Evolutionary conservation across 202 grass and related monocot genomes (phyloP).

Genomic region (Panicum virgatum): DNA sequence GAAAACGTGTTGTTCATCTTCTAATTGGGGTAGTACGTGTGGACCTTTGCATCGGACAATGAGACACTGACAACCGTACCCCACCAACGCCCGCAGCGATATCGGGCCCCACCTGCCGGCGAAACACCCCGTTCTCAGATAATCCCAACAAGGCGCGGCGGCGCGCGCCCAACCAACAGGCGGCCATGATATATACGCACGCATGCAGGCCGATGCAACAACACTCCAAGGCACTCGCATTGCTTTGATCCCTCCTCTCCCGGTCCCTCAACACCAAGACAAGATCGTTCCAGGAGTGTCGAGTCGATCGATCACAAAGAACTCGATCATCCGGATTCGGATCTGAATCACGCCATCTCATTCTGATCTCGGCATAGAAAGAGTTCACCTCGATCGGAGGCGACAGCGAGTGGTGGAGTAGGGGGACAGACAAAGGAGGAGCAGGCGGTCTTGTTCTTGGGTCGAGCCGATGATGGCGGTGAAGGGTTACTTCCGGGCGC

Average conservation of each 20-base stretch:
- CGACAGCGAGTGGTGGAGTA: neutral
- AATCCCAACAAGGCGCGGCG: no score
- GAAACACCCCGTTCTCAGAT: no score
- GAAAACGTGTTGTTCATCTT: no score
- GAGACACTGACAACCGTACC: neutral
- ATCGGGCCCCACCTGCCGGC: neutral
- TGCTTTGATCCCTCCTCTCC: slow-evolving; percentile 36
- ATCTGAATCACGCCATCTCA: neutral
- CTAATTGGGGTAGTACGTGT: no score
- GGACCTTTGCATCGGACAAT: neutral
- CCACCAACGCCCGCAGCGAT: neutral
- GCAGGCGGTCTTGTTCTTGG: neutral
- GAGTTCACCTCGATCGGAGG: neutral
- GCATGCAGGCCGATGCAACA: neutral
- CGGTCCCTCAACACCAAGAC: neutral
- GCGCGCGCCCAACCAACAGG: neutral
- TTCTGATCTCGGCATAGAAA: neutral
- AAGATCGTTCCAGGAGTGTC: neutral
- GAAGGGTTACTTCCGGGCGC: slow-evolving; percentile 49
- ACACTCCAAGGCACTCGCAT: neutral
- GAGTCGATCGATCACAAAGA: neutral
- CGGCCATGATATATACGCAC: slow-evolving; percentile 22
- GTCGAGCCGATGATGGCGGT: slow-evolving; percentile 14
- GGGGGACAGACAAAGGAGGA: neutral
- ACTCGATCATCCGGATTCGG: neutral